Evolutionary conservation across 768 basidiomycete species (phyloP), one percentile per base, ranked within the genome.

Genomic region (Termitomyces sp.): DNA sequence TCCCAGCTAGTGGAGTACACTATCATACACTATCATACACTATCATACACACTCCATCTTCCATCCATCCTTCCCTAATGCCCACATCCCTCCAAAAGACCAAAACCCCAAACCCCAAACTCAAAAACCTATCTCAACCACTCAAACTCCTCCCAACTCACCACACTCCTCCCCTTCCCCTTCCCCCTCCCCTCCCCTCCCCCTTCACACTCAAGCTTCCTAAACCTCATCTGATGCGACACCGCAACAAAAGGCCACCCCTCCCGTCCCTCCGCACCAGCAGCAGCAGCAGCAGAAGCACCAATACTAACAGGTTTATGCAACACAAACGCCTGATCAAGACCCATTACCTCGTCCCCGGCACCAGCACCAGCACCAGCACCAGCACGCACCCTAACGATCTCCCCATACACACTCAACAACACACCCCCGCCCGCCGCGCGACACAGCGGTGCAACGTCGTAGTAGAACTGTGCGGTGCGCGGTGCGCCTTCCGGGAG

Each of bases 241-340:
- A 71, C 64, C 38, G 66, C 70, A 14, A 68, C 63, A 25, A 76
- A 60, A 5, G 73, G 73, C 72, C 72, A 74, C 34, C 34, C 17
- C 42, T 29, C 14, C 34, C 32, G 8, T 3, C 60, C 63, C 60
- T 57, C 49, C 3, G 1, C 5, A 0, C 15, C 5, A 3, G 0
- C 36, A 3, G 14, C 37, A 25, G 10, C 5, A 36, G 5, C 34
- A 20, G 5, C 14, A 31, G 48, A 45, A 7, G 43, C 3, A 20
- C 8, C 2, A 5, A 3, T 2, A 7, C 7, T 6, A 17, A 17
- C 14, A 4, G 8, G 29, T 4, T n/a, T 50, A 34, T 66, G 63
- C 54, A 76, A 57, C 47, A 74, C 64, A 60, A 76, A 74, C 47
- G 65, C 72, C 62, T 74, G 72, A 64, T 72, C 67, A 12, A 74